Base-by-base conservation (phyloP, 1,139 yeast genomes). In the Wickerhamomyces sp. region DNA sequence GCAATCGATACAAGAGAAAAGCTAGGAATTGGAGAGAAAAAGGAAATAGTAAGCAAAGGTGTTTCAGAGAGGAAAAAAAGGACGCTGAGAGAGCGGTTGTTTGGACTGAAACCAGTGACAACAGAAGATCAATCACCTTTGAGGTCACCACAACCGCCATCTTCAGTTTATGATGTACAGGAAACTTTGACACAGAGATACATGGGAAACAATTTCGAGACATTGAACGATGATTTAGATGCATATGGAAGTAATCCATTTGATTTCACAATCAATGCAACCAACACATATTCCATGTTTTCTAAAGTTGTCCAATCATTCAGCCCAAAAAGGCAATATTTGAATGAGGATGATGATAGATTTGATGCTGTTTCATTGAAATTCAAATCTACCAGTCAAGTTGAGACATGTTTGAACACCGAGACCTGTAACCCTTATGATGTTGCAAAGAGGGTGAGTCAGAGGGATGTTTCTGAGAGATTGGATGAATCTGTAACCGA, bases 101-200 rank as follows among this genome's bases (percentile, higher is more conserved):
- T 40, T 25, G 31, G 40, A 9, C n/a, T 28, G 2, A 36, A 21
- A 19, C 21, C 10, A 16, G 16, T 18, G 6, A 20, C 15, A 18
- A 23, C 12, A 13, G 18, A n/a, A 6, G n/a, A n/a, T n/a, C 8
- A 22, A 14, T 18, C 21, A 2, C 34, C 29, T 12, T 4, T 16
- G 11, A 17, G 18, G 15, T 15, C 26, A 6, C 23, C 37, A 19
- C 13, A 5, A 22, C 20, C 16, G 11, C 10, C 26, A 6, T 22
- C 33, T 3, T 32, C 45, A 1, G 44, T 44, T 3, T 33, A 31
- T 26, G 44, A 42, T 3, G 48, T 36, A 0, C 36, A 40, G 8
- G 48, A 48, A 32, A 49, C 55, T 0, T 40, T 51, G 24, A 51
- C 55, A 0, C 54, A 51, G 26, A 32, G 49, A 16, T 49, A 49